Base-by-base conservation (phyloP, 257 asterid species). In the Solanum infundibuliforme region DNA sequence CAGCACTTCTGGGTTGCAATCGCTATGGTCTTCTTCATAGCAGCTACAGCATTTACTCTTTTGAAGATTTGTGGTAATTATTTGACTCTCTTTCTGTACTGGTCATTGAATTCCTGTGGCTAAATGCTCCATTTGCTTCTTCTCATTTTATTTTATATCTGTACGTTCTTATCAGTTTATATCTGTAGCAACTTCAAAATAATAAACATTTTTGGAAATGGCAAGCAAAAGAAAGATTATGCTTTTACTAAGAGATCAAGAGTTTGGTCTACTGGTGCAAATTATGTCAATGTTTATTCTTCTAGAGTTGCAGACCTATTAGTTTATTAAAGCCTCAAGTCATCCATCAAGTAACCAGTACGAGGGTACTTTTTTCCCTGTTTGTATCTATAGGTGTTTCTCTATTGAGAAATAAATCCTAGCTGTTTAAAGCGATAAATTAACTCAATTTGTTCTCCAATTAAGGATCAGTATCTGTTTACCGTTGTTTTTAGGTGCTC, bases 1-100 rank as follows among this genome's bases (percentile, higher is more conserved):
- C 99, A 97, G 99, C 99, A 97, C 91, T 97, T 97, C 52, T 97
- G 99, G 99, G 99, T 97, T 89, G 98, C 99, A 52, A 95, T 97
- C 83, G 92, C 99, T 71, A 95, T 97, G 99, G 98, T 97, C 90
- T 97, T 97, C 95, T 95, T 95, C 92, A 92, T 95, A 88, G 99
- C 99, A 43, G 99, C 99, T 12, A 95, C 99, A 74, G 48, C 94
- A 79, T 97, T 97, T 91, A 95, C 99, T 16, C 96, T 97, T 87
- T 91, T 95, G 91, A 97, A 97, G 91, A 93, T 97, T 72, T 89
- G 96, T 62, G 98, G 99, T 97, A 94, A 92, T 88, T 32, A 55
- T 36, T 87, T 34, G 75, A 27, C 87, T 87, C 81, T 25, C 48
- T 60, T 34, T 10, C 82, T 82, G 39, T 18, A 87, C 48, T 25